Conservation (phyloP, 129 eudicot species). For the Lactuca saligna region DNA sequence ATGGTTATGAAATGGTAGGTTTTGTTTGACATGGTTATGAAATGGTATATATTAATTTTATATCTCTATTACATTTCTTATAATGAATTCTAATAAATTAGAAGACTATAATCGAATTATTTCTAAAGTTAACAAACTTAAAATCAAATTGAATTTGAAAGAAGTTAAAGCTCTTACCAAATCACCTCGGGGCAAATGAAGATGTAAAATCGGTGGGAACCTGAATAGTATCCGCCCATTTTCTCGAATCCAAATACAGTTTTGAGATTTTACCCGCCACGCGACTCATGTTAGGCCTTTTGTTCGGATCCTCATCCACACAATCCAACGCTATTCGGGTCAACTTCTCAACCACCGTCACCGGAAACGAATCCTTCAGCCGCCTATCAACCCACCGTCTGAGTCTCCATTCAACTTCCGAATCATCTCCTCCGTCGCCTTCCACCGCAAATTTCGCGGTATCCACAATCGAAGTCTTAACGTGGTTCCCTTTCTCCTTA, state of each 20-base stretch:
- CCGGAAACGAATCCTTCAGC: conserved; percentile 90
- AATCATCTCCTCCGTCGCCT: conserved; percentile 28
- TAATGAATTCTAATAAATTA: neutral
- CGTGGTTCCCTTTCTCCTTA: conserved; percentile 37
- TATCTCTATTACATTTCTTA: neutral
- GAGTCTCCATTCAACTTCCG: conserved; percentile 57
- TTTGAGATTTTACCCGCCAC: conserved; percentile 87
- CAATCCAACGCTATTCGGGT: conserved; percentile 80
- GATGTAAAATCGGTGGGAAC: conserved; percentile 61
- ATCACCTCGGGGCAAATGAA: conserved; percentile 73
- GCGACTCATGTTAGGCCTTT: conserved; percentile 79
- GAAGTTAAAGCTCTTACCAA: neutral
- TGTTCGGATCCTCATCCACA: conserved; percentile 62
- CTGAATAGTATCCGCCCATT: conserved; percentile 68
- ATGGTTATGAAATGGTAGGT: neutral
- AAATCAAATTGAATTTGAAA: neutral
- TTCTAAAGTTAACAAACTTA: neutral
- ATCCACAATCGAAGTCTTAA: conserved; percentile 44
- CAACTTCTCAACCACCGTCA: conserved; percentile 62
- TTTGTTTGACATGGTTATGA: too few species aligned
- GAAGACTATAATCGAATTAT: neutral
- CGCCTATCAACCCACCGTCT: conserved; percentile 83
- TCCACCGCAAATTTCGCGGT: conserved; percentile 64
- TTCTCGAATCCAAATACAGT: conserved; percentile 60
- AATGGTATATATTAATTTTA: neutral